These are phyloP conservation scores for Fraxinus cuspidata DNA, from an alignment of 257 asterid genomes.

Conservation along the genomic window DNA sequence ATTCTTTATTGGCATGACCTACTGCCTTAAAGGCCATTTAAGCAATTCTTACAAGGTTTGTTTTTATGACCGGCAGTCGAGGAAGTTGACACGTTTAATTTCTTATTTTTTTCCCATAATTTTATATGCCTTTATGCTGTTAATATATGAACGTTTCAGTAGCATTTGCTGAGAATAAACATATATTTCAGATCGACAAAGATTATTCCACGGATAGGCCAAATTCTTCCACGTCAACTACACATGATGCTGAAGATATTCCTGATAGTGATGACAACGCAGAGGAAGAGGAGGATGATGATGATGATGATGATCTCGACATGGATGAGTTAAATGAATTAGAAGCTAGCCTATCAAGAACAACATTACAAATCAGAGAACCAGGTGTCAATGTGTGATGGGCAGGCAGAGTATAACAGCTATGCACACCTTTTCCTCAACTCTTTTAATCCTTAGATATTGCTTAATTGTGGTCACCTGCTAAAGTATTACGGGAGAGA, in stretches of 20 bases:
- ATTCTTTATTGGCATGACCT: background rate
- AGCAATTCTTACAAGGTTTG: background rate
- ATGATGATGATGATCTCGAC: slow-evolving; percentile 74
- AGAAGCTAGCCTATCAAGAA: slow-evolving; percentile 80
- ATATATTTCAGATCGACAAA: slow-evolving; percentile 50
- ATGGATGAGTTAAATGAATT: slow-evolving; percentile 81
- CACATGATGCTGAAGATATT: slow-evolving; percentile 36
- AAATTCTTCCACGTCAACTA: slow-evolving; percentile 65
- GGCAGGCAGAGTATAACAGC: slow-evolving; percentile 2
- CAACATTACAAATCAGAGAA: slow-evolving; percentile 71
- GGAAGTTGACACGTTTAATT: background rate
- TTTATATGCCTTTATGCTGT: background rate
- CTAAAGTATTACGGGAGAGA: slow-evolving; percentile 15
- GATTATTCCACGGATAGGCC: slow-evolving; percentile 50
- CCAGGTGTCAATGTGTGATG: slow-evolving; percentile 33
- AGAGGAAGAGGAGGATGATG: slow-evolving; percentile 36
- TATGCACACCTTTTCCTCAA: slow-evolving; percentile 27
- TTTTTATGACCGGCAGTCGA: background rate
- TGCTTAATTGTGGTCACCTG: slow-evolving; percentile 17
- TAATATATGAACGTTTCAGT: background rate
- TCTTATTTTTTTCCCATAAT: background rate
- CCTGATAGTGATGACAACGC: slow-evolving; percentile 24
- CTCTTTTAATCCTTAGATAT: slow-evolving; percentile 17
- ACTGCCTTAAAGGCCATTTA: background rate
- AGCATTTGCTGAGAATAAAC: background rate